phyloP scores from a whole-genome alignment of 164 flowering plant genomes.

The Aristolochia contorta region DNA sequence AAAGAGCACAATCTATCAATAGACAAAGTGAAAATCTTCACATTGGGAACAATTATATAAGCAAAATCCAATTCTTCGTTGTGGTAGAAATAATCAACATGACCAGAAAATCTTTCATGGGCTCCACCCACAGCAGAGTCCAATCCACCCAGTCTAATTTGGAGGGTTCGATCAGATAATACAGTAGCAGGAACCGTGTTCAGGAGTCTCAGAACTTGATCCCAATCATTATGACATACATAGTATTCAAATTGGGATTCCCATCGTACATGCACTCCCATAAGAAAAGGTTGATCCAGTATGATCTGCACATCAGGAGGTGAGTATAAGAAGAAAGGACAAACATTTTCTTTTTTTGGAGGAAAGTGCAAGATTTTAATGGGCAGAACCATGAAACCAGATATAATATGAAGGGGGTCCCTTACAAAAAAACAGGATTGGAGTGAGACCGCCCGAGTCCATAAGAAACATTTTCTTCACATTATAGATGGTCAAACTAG shows the following conservation, averaged over 20 bases:
- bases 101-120: conserved; percentile 24
- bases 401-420: no score
- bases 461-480: no score
- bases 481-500: not conserved
- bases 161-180: conserved; percentile 52
- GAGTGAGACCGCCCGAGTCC: no score
- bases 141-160: conserved; percentile 49
- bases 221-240: conserved; percentile 72
- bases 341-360: not conserved
- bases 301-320: conserved; percentile 47
- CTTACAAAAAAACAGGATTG: no score
- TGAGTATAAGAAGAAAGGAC: not conserved
- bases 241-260: conserved; percentile 89
- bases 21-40: conserved; percentile 44
- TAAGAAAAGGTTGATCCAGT: conserved; percentile 68
- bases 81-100: conserved; percentile 35
- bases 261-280: conserved; percentile 71
- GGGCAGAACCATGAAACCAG: no score
- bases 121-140: conserved; percentile 23
- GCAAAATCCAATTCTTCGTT: conserved; percentile 60
- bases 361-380: no score
- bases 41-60: conserved; percentile 44
- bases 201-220: conserved; percentile 56
- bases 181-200: conserved; percentile 55
- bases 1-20: conserved; percentile 38